Percentiles rank a stretch among this genome's conserved stretches.
Evolutionary conservation across 257 asterid species (phyloP).

Genomic region (Solanum raphanifolium): DNA sequence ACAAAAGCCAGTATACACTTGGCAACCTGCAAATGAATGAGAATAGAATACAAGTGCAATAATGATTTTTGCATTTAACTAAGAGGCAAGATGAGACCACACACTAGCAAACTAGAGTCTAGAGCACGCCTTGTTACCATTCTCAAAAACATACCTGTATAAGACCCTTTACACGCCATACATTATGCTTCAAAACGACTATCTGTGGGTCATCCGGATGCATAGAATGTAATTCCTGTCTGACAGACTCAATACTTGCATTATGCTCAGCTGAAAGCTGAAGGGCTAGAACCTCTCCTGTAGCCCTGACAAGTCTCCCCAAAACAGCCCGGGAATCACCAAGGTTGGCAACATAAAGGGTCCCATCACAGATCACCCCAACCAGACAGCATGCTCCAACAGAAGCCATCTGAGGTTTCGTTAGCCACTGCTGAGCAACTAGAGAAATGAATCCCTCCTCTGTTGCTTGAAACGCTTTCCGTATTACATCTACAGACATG

Average conservation of each 20-base stretch:
- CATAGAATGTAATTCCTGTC: slow-evolving; percentile 38
- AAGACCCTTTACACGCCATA: slow-evolving; percentile 48
- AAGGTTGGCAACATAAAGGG: slow-evolving; percentile 33
- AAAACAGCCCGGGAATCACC: slow-evolving; percentile 45
- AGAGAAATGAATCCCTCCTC: slow-evolving; percentile 35
- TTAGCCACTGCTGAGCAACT: slow-evolving; percentile 30
- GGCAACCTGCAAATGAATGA: background rate
- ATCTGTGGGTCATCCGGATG: slow-evolving; percentile 42
- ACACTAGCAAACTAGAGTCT: background rate
- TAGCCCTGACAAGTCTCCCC: slow-evolving; percentile 32
- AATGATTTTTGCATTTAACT: background rate
- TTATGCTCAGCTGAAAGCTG: slow-evolving; percentile 42
- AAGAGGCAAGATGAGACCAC: background rate
- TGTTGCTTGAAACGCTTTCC: slow-evolving; percentile 40
- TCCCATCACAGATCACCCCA: slow-evolving; percentile 27
- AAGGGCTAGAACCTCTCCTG: slow-evolving; percentile 37
- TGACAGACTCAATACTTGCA: slow-evolving; percentile 35
- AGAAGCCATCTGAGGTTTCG: slow-evolving; percentile 36
- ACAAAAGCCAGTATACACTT: background rate
- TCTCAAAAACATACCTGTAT: slow-evolving; percentile 25
- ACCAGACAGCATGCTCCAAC: slow-evolving; percentile 47
- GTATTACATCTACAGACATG: slow-evolving; percentile 38
- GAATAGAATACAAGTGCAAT: background rate
- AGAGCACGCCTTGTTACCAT: background rate
- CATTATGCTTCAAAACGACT: slow-evolving; percentile 36